Conservation (phyloP, 2,329 filamentous ascomycete genomes). For the Diaporthe batatas region DNA sequence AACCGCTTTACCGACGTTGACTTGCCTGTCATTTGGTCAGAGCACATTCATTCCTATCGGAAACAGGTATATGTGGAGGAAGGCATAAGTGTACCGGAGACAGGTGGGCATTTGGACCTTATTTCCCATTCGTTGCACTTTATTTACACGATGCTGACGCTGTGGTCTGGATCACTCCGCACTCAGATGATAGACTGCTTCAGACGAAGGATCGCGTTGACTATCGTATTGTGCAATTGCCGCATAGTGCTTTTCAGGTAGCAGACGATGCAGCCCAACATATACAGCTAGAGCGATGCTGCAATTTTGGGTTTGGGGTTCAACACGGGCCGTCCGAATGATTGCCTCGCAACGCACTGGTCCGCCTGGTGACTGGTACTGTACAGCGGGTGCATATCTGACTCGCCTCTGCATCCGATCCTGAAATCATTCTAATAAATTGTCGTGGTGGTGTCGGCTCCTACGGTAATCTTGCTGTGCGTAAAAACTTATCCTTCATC, state of each 20-base stretch:
- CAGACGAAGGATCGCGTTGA: not conserved
- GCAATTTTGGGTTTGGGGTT: not conserved
- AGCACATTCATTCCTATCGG: not conserved
- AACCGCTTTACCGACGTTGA: too few species aligned
- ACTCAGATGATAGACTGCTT: not conserved
- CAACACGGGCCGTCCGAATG: slow-evolving; percentile 8
- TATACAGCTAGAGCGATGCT: not conserved
- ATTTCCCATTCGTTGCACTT: not conserved
- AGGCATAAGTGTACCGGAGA: not conserved
- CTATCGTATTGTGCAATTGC: not conserved
- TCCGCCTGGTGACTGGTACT: not conserved
- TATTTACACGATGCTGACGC: not conserved
- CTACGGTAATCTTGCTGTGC: slow-evolving; percentile 7
- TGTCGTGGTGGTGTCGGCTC: not conserved
- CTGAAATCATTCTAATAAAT: not conserved
- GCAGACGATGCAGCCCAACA: not conserved
- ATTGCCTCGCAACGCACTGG: not conserved
- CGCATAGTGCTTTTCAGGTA: not conserved
- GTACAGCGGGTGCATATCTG: not conserved
- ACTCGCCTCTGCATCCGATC: not conserved
- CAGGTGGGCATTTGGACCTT: not conserved
- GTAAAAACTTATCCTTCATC: not conserved
- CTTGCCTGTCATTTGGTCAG: not conserved
- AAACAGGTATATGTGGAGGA: not conserved
- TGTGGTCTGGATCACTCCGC: not conserved